phyloP scores from a whole-genome alignment of 2,329 filamentous ascomycete genomes.

The Venturia nashicola region DNA sequence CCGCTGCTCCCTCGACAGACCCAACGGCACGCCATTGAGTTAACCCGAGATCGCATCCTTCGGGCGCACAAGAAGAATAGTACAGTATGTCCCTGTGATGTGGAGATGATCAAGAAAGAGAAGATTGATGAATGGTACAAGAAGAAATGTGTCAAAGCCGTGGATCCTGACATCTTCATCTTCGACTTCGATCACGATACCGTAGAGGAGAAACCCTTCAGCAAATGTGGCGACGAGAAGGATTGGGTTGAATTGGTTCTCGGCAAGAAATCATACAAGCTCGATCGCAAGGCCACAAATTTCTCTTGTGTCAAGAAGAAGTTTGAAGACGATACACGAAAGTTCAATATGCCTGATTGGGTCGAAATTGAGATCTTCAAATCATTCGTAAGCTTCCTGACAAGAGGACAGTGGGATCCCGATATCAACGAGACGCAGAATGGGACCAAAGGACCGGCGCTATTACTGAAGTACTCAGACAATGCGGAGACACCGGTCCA shows the following conservation, averaged over 20 bases:
- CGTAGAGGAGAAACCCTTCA: neutral
- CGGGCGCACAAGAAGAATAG: neutral
- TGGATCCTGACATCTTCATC: slow-evolving; percentile 5
- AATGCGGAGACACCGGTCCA: neutral
- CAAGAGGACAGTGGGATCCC: neutral
- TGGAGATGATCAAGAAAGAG: slow-evolving; percentile 1
- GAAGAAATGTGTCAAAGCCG: slow-evolving; percentile 7
- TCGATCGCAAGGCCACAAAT: neutral
- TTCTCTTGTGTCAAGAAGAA: slow-evolving; percentile 6
- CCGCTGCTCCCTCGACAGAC: neutral
- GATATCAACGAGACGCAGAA: neutral
- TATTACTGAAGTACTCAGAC: neutral
- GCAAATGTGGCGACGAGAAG: slow-evolving; percentile 4
- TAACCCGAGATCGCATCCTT: neutral
- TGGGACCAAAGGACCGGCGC: neutral
- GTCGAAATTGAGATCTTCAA: slow-evolving; percentile 3
- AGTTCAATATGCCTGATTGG: neutral
- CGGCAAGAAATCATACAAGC: slow-evolving; percentile 5
- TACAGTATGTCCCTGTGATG: neutral
- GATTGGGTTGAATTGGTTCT: slow-evolving; percentile 1
- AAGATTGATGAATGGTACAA: slow-evolving; percentile 9
- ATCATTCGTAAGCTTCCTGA: slow-evolving; percentile 1
- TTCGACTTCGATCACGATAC: neutral
- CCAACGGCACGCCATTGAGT: neutral
- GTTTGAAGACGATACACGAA: slow-evolving; percentile 5